These are phyloP conservation scores for Helotiales sp. DNA, from an alignment of 2,329 filamentous ascomycete species.

Conservation along the genomic window DNA sequence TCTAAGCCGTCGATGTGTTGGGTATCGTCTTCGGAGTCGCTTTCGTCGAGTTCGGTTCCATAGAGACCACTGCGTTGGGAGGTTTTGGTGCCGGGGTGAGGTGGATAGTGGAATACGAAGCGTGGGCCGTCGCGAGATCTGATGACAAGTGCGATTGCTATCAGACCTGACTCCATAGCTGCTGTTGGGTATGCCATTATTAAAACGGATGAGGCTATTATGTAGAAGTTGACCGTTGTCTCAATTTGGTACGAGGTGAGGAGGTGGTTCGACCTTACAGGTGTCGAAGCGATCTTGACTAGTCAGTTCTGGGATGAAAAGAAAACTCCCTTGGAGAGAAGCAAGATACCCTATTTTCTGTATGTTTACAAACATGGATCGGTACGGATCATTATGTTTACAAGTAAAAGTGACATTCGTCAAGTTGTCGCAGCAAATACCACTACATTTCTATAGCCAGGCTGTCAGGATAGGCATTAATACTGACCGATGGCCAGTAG, in stretches of 20 bases:
- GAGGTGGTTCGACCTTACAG: not conserved
- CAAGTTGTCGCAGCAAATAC: not conserved
- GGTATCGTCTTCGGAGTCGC: conserved; percentile 31
- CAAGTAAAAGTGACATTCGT: not conserved
- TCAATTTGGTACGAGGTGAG: not conserved
- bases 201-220: not conserved
- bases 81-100: conserved; percentile 51
- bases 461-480: not conserved
- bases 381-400: not conserved
- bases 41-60: conserved; percentile 43
- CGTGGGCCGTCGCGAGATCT: conserved; percentile 77
- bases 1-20: conserved; percentile 47
- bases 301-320: not conserved
- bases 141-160: conserved; percentile 41
- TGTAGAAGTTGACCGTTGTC: not conserved
- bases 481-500: not conserved
- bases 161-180: conserved; percentile 55
- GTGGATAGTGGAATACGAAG: conserved; percentile 89
- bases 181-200: conserved; percentile 14
- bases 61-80: conserved; percentile 37
- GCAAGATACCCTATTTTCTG: not conserved
- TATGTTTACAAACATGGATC: not conserved
- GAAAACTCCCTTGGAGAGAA: not conserved
- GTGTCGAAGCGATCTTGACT: not conserved
- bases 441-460: not conserved